Conservation (phyloP, 257 asterid species). For the Nicotiana tomentosiformis region DNA sequence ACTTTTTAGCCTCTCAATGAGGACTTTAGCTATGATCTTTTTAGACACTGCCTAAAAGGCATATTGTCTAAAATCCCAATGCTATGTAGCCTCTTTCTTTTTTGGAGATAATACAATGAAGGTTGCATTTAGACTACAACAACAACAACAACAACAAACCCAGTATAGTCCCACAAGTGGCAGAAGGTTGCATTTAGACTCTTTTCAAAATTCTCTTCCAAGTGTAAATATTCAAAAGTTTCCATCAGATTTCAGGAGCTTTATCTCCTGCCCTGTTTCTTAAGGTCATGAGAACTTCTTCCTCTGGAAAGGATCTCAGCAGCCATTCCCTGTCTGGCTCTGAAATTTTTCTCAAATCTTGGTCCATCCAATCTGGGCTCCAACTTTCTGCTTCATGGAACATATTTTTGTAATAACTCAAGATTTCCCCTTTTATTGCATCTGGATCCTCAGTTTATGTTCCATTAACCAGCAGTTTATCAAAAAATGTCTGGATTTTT, state of each 20-base stretch:
- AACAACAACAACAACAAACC: too few species aligned
- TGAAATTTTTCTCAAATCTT: not conserved
- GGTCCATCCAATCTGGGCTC: not conserved
- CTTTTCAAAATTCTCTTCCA: not conserved
- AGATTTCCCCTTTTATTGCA: not conserved
- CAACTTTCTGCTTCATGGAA: constrained; percentile 1
- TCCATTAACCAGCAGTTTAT: not conserved
- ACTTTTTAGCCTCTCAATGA: not conserved
- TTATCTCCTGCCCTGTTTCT: not conserved
- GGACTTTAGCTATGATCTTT: not conserved
- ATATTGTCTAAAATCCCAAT: not conserved
- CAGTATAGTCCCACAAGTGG: too few species aligned
- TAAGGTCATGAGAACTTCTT: not conserved
- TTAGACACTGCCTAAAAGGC: not conserved
- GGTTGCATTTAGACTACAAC: not conserved
- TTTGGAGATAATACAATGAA: not conserved
- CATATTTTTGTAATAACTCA: not conserved
- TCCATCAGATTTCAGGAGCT: not conserved
- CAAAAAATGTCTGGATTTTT: not conserved
- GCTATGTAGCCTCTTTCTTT: not conserved
- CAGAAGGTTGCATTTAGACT: not conserved
- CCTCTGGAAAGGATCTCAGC: not conserved
- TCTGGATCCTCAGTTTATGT: not conserved
- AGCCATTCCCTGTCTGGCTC: not conserved
- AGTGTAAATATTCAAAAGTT: not conserved